Base-by-base conservation (phyloP, 2,329 filamentous ascomycete species). In the Aspergillus awamori region DNA sequence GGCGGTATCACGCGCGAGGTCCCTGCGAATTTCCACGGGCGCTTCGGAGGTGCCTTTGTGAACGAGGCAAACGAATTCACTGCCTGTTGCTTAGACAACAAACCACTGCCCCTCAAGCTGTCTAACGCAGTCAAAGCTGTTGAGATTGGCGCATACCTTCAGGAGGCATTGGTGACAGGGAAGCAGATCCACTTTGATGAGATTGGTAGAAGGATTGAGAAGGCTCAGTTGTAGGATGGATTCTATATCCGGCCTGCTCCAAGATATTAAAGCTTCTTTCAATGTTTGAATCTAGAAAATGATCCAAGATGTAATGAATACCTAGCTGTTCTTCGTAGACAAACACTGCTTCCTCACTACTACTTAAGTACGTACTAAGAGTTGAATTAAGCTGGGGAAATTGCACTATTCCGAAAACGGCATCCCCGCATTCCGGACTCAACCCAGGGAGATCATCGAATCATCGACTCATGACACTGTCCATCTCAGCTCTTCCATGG, bases 51-150 rank as follows among this genome's bases (percentile, higher is more conserved):
- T 26, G 87, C 87, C 0, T 89, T 89, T 69, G 82, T 87, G n/a
- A 82, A 76, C 11, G 86, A 90, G 74, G 83, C 84, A 5, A 84
- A 86, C 59, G 86, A 89, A 73, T 89, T 89, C 64, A 86, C 85
- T 0, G 83, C 81, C 11, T 80, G 78, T 15, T 84, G 85, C 60
- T 73, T 89, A 56, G 84, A 89, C 63, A 75, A 83, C 63, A 84
- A 75, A 17, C 74, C 79, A 13, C 73, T 87, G 52, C 86, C 86
- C 0, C 79, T 89, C 67, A 83, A 84, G 72, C 70, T 89, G 51
- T 72, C 76, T 30, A 83, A 84, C 17, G 86, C 86, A 2, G 83
- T 89, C 13, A 79, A 84, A 82, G 73, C 75, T 1, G 73, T 89
- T 20, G 80, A 80, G 71, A 88, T 89, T 73, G 87, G 84, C 77